A percentile compares a stretch with the other conserved stretches of the same genome.
These are phyloP conservation scores for Dryas octopetala DNA, from an alignment of 306 rosid species.

Conservation along the genomic window DNA sequence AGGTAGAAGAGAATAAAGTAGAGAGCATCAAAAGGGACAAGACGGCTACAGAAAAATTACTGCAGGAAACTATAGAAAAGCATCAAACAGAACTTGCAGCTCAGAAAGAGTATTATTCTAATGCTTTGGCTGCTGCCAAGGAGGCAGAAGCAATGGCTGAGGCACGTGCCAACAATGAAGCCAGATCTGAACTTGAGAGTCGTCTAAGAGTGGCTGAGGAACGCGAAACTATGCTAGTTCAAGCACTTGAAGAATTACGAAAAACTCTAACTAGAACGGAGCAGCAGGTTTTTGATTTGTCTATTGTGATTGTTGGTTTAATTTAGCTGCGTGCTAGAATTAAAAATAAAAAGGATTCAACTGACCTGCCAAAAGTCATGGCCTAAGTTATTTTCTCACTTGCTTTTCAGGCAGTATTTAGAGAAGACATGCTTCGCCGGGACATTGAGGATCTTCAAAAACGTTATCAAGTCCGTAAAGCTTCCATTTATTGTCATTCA, in stretches of 20 bases:
- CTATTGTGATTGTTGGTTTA: constrained; percentile 23
- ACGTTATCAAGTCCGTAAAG: constrained; percentile 79
- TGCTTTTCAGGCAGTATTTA: constrained; percentile 70
- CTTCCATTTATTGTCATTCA: constrained; percentile 18
- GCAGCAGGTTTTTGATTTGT: constrained; percentile 73
- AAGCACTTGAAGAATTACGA: constrained; percentile 91
- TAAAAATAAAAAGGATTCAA: background rate
- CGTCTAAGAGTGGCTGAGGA: constrained; percentile 84
- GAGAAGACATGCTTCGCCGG: constrained; percentile 88
- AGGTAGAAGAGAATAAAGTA: constrained; percentile 98
- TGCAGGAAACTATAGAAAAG: constrained; percentile 94
- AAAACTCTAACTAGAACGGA: constrained; percentile 92
- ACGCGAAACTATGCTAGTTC: constrained; percentile 94
- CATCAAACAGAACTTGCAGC: constrained; percentile 82
- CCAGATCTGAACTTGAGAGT: constrained; percentile 88
- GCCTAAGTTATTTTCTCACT: constrained; percentile 12
- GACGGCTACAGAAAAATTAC: constrained; percentile 83
- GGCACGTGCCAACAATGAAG: constrained; percentile 87
- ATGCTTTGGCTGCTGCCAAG: constrained; percentile 92
- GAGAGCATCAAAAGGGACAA: constrained; percentile 96
- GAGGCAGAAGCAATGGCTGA: constrained; percentile 97
- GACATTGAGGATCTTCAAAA: constrained; percentile 95
- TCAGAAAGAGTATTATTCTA: constrained; percentile 83
- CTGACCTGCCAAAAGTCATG: constrained; percentile 14
- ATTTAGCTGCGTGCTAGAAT: constrained; percentile 20